Base-by-base conservation (phyloP, 2,329 filamentous ascomycete genomes). In the Ambrosiella cleistominuta region DNA sequence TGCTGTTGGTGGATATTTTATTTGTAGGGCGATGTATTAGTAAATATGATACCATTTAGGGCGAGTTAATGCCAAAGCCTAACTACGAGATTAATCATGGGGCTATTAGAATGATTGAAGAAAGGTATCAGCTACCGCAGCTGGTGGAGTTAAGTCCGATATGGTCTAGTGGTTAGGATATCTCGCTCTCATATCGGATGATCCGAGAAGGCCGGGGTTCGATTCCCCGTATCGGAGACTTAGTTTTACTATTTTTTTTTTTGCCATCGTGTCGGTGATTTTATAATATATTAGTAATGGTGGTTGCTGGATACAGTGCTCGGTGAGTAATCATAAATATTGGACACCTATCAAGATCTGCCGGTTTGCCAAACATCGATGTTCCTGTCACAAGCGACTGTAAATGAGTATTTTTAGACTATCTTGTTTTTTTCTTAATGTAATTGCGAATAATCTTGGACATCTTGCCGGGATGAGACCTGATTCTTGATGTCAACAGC, bases 201-300 rank as follows among this genome's bases (percentile, higher is more conserved):
- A 53, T 53, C 62, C 62, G 62, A 59, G 60, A 56, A 61, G 62
- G 60, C 60, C 62, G 56, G 62, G 62, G 62, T 63, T 63, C 62
- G 60, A 63, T 63, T 63, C 62, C 62, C 62, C 56, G 62, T 62
- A 62, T 59, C 62, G 62, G 62, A 63, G 58, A 15, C 44, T 8
- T 47, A 47, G 1, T 47, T 47, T 7, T 19, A 15, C 44, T 11
- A 17, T 17, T 47, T 2, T 17, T n/a, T 17, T n/a, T 17, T 17
- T 17, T 8, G 19, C 2, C n/a, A 47, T 47, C 40, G 11, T 12
- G n/a, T 12, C 40, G 7, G n/a, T 42, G 40, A 11, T 42, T 42
- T 8, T 2, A 11, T 42, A 42, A 12, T 1, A 11, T 42, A 12
- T 42, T 42, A 2, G 40, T 42, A n/a, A 42, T 42, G 3, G 40